A percentile compares a stretch with the other conserved stretches of the same genome.
Evolutionary conservation across 768 basidiomycete genomes (phyloP).

Genomic region (Hericium erinaceus): DNA sequence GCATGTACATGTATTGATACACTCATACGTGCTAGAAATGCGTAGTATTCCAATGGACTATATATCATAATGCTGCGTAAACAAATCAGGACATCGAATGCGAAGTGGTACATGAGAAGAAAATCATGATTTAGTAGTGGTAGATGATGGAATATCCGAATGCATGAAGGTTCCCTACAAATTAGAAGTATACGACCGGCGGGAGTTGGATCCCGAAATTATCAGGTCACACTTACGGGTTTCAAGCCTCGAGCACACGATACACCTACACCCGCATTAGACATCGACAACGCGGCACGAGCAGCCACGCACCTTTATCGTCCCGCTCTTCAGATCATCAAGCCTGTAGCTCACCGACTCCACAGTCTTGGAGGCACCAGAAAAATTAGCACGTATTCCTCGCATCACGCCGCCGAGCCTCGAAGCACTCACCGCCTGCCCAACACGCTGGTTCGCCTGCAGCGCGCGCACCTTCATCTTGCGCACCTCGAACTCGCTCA

Average conservation of each 20-base stretch:
- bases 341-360: slow-evolving; percentile 79
- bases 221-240: no score
- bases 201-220: no score
- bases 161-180: no score
- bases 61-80: no score
- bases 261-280: slow-evolving; percentile 17
- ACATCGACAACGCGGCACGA: not conserved
- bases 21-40: no score
- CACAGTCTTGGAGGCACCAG: slow-evolving; percentile 36
- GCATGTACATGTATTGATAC: no score
- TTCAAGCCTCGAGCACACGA: slow-evolving; percentile 22
- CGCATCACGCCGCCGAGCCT: not conserved
- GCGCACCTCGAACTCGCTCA: slow-evolving; percentile 77
- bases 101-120: no score
- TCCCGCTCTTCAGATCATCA: slow-evolving; percentile 83
- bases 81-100: no score
- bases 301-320: slow-evolving; percentile 50
- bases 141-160: no score
- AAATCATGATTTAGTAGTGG: no score
- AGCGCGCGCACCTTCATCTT: slow-evolving; percentile 80
- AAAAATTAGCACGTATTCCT: slow-evolving; percentile 2
- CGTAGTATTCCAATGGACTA: no score
- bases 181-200: no score
- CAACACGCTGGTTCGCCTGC: slow-evolving; percentile 82
- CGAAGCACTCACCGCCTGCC: slow-evolving; percentile 54